These are phyloP conservation scores for Annona squamosa DNA, from an alignment of 164 flowering plant genomes.

Conservation along the genomic window DNA sequence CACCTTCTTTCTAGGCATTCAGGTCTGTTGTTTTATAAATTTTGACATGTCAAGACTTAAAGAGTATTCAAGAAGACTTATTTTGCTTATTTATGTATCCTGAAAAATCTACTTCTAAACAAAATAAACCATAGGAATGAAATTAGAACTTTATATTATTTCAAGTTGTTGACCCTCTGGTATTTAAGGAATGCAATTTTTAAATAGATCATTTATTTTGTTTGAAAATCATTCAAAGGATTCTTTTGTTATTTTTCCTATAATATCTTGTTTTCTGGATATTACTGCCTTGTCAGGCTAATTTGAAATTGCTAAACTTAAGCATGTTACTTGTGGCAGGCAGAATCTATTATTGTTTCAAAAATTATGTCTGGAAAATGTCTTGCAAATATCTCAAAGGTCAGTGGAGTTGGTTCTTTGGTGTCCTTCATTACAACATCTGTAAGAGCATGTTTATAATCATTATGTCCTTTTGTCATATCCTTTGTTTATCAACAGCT, in stretches of 20 bases:
- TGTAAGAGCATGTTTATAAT: not conserved
- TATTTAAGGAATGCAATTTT: too few species aligned
- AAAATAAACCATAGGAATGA: too few species aligned
- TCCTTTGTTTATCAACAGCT: not conserved
- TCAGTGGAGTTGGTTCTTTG: slow-evolving; percentile 18
- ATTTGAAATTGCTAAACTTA: not conserved
- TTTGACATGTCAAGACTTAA: not conserved
- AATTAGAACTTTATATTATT: not conserved
- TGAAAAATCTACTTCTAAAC: not conserved
- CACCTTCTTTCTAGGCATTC: not conserved
- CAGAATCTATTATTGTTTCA: slow-evolving; percentile 58
- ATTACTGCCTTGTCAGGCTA: not conserved
- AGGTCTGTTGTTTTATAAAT: not conserved
- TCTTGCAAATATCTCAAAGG: slow-evolving; percentile 42
- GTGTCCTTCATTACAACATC: not conserved
- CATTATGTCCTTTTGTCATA: not conserved
- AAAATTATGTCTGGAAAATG: slow-evolving; percentile 54
- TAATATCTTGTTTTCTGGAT: not conserved
- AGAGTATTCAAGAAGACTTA: not conserved
- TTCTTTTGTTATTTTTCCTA: too few species aligned
- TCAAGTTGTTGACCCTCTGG: not conserved
- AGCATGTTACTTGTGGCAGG: slow-evolving; percentile 32
- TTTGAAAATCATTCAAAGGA: not conserved
- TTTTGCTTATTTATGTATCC: not conserved
- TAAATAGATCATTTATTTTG: not conserved